These are phyloP conservation scores for Podospora conica DNA, from an alignment of 495 filamentous ascomycete species.

Conservation along the genomic window DNA sequence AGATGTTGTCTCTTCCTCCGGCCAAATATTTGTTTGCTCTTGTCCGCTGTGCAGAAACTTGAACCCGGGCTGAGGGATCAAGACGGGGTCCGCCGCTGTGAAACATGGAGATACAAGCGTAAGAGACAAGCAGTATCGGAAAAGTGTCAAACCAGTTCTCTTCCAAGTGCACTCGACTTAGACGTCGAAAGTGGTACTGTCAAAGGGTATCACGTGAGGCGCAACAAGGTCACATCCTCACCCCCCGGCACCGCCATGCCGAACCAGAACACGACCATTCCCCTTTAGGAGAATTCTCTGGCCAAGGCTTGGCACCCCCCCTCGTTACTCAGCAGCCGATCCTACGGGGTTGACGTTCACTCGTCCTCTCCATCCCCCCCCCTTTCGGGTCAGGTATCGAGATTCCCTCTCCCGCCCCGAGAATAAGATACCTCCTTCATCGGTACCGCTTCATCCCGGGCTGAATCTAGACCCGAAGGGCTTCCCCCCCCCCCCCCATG, in stretches of 20 bases:
- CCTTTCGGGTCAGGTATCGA: not conserved
- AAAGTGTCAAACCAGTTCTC: too few species aligned
- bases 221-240: not conserved
- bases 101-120: too few species aligned
- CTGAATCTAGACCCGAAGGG: not conserved
- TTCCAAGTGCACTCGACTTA: not conserved
- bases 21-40: too few species aligned
- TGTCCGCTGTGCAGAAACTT: too few species aligned
- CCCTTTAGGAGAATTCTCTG: not conserved
- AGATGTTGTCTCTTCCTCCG: too few species aligned
- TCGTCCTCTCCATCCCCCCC: not conserved
- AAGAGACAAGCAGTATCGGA: too few species aligned
- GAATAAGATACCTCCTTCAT: not conserved
- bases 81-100: too few species aligned
- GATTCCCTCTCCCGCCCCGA: not conserved
- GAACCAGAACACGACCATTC: not conserved
- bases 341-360: not conserved
- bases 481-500: too few species aligned
- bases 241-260: not conserved
- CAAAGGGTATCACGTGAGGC: not conserved
- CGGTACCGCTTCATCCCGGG: not conserved
- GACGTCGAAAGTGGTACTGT: not conserved
- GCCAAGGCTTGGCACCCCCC: not conserved
- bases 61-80: too few species aligned
- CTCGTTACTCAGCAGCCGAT: not conserved